A percentile compares a stretch with the other conserved stretches of the same genome.
These are phyloP conservation scores for Cutaneotrichosporon mucoides DNA, from an alignment of 1,284 basidiomycete species.

Conservation along the genomic window DNA sequence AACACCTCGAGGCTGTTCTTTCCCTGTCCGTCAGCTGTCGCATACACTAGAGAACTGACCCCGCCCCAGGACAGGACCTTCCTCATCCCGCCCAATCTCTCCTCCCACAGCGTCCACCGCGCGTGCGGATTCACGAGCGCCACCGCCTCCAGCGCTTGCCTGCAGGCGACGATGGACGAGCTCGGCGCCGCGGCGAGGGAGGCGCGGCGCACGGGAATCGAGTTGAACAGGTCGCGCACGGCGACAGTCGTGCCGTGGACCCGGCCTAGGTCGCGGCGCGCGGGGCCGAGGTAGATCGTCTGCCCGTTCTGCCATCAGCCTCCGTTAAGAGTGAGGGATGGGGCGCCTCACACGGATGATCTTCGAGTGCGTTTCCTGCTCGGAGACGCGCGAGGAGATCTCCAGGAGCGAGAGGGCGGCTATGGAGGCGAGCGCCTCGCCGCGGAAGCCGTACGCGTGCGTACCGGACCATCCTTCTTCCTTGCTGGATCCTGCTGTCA, in stretches of 20 bases:
- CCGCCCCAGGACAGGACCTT: slow-evolving; percentile 45
- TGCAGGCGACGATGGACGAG: slow-evolving; percentile 62
- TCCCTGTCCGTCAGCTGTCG: slow-evolving; percentile 9
- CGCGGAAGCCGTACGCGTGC: slow-evolving; percentile 75
- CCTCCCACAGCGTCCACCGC: slow-evolving; percentile 64
- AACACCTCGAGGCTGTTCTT: slow-evolving; percentile 26
- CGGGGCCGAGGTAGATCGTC: slow-evolving; percentile 14
- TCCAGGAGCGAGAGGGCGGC: slow-evolving; percentile 60
- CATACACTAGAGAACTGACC: slow-evolving; percentile 51
- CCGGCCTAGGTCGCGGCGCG: slow-evolving; percentile 60
- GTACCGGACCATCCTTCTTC: slow-evolving; percentile 14
- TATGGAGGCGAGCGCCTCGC: slow-evolving; percentile 83
- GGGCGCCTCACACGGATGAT: too few species aligned
- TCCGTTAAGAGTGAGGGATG: too few species aligned
- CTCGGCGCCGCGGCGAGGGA: slow-evolving; percentile 42
- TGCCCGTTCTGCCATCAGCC: slow-evolving; percentile 18
- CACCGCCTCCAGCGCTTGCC: slow-evolving; percentile 65
- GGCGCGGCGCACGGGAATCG: slow-evolving; percentile 55
- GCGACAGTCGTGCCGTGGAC: slow-evolving; percentile 68
- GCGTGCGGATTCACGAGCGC: slow-evolving; percentile 68
- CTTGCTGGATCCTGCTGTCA: slow-evolving; percentile 23
- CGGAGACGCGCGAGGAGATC: slow-evolving; percentile 64
- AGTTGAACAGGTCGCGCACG: slow-evolving; percentile 79
- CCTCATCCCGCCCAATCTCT: slow-evolving; percentile 18
- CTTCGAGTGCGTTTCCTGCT: slow-evolving; percentile 63